Base-by-base conservation (phyloP, 2,329 filamentous ascomycete species). In the Venturia effusa region DNA sequence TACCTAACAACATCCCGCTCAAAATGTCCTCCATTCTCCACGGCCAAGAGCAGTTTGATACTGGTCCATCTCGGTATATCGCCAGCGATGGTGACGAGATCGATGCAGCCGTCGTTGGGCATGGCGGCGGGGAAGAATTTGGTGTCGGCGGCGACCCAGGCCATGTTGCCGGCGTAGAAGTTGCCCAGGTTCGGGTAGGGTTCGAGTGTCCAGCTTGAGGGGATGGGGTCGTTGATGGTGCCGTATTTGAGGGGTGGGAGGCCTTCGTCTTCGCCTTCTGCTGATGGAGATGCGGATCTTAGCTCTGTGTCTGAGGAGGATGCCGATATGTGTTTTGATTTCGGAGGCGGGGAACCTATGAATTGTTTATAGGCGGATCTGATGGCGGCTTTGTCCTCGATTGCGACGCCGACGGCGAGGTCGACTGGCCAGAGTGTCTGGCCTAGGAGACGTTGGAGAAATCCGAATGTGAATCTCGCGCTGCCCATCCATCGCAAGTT, bases 81-180 rank as follows among this genome's bases (percentile, higher is more conserved):
- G 65, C 91, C 92, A 65, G 90, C 83, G 66, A 95, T 86, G 61
- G 84, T 89, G 65, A 97, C 81, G 13, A 97, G 79, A 73, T 99
- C 94, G 77, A 96, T 85, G 67, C 88, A 82, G 13, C 93, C 94
- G 71, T 99, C 94, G 55, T 86, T 86, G 17, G 92, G 88, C 10
- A 93, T 81, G 0, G 93, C 84, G 0, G 90, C 88, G 32, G 90
- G 81, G 80, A 96, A 99, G 78, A 97, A 96, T 71, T 92, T 91
- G 65, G 87, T 83, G 67, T 93, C 88, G 15, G 90, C 83, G 0
- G 92, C 87, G 90, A 99, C 93, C 75, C 88, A 95, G 30, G 89
- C 86, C 88, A 97, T 95, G 73, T 97, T 99, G 66, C 94, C 94
- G 39, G 88, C 89, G 76, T 95, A 97, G 74, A 99, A 96, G 71